Conservation (phyloP, 2,329 filamentous ascomycete species). For the Beauveria brongniartii region DNA sequence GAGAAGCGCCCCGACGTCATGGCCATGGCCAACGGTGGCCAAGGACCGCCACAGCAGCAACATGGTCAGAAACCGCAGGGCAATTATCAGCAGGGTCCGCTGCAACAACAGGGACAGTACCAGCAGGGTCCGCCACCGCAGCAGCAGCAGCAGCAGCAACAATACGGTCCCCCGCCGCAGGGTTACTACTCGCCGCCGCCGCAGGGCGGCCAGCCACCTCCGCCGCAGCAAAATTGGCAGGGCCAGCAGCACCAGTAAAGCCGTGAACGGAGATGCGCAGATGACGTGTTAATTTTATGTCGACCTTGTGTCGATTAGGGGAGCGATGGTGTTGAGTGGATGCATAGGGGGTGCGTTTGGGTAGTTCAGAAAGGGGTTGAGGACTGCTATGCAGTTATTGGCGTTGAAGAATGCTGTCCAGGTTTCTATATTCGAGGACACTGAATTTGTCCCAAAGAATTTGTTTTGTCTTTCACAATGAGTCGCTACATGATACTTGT, state of each 20-base stretch:
- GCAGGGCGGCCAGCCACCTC: constrained; percentile 7
- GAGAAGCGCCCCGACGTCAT: constrained; percentile 48
- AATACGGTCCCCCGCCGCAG: constrained; percentile 2
- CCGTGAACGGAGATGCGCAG: background rate
- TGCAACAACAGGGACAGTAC: background rate
- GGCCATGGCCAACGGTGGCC: constrained; percentile 39
- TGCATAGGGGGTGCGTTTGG: background rate
- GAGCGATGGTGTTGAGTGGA: background rate
- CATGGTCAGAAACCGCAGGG: constrained; percentile 24
- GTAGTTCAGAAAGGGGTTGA: background rate
- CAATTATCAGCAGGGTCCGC: constrained; percentile 20
- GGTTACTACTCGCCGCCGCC: constrained; percentile 5
- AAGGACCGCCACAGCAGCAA: constrained; percentile 12
- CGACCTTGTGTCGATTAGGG: background rate
- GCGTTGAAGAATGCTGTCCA: background rate
- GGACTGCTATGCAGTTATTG: background rate
- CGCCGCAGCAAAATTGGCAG: background rate
- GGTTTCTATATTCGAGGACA: background rate
- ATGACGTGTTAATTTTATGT: background rate
- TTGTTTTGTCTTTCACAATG: background rate
- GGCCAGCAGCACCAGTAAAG: constrained; percentile 12
- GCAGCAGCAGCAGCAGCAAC: background rate
- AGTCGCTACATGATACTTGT: too few species aligned
- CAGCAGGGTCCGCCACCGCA: background rate
- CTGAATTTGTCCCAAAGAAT: background rate